Conservation (phyloP, 2,329 filamentous ascomycete species). For the Colletotrichum liaoningense region DNA sequence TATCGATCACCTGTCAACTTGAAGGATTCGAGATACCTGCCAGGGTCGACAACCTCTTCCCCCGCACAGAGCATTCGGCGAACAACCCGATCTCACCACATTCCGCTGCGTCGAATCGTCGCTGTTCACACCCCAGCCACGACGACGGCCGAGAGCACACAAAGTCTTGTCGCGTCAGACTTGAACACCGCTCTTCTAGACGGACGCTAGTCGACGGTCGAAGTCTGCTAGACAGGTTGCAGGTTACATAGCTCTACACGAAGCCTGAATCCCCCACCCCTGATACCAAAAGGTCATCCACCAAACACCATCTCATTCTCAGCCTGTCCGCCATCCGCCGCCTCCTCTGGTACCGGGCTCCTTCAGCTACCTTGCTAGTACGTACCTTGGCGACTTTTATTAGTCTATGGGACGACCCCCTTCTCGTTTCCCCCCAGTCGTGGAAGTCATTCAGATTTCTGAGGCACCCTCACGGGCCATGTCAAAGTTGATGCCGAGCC, state of each 20-base stretch:
- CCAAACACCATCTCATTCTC: not conserved
- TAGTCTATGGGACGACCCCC: not conserved
- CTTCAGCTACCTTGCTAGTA: slow-evolving; percentile 6
- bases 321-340: not conserved
- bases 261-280: not conserved
- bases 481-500: not conserved
- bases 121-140: not conserved
- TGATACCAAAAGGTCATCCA: not conserved
- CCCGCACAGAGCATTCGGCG: not conserved
- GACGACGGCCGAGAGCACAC: not conserved
- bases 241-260: slow-evolving; percentile 1
- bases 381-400: slow-evolving; percentile 9
- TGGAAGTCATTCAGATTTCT: slow-evolving; percentile 1
- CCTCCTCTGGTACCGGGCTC: not conserved
- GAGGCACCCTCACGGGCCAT: slow-evolving; percentile 2
- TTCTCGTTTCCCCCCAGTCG: slow-evolving; percentile 6
- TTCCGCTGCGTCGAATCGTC: not conserved
- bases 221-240: not conserved
- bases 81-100: slow-evolving; percentile 1
- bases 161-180: not conserved
- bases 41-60: not conserved
- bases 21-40: not conserved
- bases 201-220: not conserved
- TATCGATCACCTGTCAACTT: not conserved
- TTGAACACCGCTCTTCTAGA: not conserved